A percentile compares a stretch with the other conserved stretches of the same genome.
phyloP scores from a whole-genome alignment of 23 red algal species.

The Gracilaria caudata region DNA sequence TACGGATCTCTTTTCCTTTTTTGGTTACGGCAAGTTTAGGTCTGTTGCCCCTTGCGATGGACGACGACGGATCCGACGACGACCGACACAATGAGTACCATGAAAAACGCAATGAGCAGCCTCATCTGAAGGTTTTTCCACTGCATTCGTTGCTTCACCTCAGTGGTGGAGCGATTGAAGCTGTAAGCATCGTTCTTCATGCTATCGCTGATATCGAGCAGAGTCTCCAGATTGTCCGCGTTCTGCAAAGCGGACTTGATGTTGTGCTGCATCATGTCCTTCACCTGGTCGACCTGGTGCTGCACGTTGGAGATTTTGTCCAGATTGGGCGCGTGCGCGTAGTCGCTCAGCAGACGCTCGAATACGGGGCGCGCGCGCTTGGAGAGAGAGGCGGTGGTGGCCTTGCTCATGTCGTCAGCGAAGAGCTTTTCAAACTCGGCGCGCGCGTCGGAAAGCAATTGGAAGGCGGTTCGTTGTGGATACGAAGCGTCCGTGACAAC shows the following conservation, averaged over 20 bases:
- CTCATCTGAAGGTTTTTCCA: conserved; percentile 82
- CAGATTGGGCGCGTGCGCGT: conserved; percentile 25
- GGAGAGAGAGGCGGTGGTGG: conserved; percentile 35
- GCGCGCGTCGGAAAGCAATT: conserved; percentile 73
- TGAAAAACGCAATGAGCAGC: conserved; percentile 61
- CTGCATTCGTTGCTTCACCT: conserved; percentile 78
- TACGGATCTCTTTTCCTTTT: not conserved
- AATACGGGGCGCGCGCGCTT: conserved; percentile 37
- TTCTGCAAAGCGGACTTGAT: conserved; percentile 75
- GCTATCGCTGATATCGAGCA: conserved; percentile 74
- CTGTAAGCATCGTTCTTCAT: conserved; percentile 82
- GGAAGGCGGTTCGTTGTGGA: conserved; percentile 84
- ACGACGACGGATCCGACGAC: conserved; percentile 64
- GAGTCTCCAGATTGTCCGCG: conserved; percentile 79
- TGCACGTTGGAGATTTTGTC: conserved; percentile 75
- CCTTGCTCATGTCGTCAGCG: conserved; percentile 25
- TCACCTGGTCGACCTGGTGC: conserved; percentile 86
- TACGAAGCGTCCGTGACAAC: conserved; percentile 57
- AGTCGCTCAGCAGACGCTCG: conserved; percentile 32
- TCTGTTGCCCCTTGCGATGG: not conserved
- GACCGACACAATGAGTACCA: conserved; percentile 45
- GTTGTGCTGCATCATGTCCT: conserved; percentile 83
- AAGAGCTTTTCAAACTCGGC: conserved; percentile 53
- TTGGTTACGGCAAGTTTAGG: too few relatives aligned
- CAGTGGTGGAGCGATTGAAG: conserved; percentile 64